Evolutionary conservation across 176 grass and related monocot species (phyloP), one percentile per base, ranked within the genome.

Genomic region (Oryza glumipatula): DNA sequence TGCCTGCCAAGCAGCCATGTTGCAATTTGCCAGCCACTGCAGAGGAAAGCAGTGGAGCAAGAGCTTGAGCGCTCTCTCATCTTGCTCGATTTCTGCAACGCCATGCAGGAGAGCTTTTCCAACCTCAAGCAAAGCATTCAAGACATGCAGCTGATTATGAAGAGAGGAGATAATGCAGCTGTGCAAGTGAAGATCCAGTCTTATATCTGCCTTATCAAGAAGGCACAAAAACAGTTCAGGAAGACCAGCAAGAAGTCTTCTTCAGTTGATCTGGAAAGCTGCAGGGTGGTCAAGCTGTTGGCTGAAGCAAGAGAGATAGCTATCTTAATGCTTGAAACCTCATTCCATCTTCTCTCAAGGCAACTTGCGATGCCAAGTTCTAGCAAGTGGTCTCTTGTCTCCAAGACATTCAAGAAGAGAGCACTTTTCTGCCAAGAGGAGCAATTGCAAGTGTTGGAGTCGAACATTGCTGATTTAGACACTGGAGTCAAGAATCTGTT

Each of bases 161-260:
- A 78, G 78, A 83, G 87, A 89, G 45, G 83, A 66, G 68, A 69
- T 15, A 22, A 56, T 23, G 47, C 9, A 3, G 70, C 81, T 69
- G 24, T 72, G 11, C 68, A 73, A 33, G 41, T 15, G 44, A 88
- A 83, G 38, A 28, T 75, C 12, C 30, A 54, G 85, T 80, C 76
- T 70, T 91, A 67, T 23, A 65, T 45, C 51, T 16, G 10, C 35
- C 15, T 84, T 7, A 51, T 45, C 43, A 90, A 77, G 76, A 93
- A 85, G 73, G 77, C 76, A 9, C 36, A 64, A 15, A 90, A 92
- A 45, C 63, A 78, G 39, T 49, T 87, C 56, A 93, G 82, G 80
- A 89, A 89, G 48, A 68, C n/a, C 36, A 51, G 19, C 26, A 84
- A 80, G 80, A 76, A 72, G 61, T 79, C 84, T 48, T 36, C 14